These are phyloP conservation scores for Strobilomyces dryophilus DNA, from an alignment of 768 basidiomycete genomes.

Conservation along the genomic window DNA sequence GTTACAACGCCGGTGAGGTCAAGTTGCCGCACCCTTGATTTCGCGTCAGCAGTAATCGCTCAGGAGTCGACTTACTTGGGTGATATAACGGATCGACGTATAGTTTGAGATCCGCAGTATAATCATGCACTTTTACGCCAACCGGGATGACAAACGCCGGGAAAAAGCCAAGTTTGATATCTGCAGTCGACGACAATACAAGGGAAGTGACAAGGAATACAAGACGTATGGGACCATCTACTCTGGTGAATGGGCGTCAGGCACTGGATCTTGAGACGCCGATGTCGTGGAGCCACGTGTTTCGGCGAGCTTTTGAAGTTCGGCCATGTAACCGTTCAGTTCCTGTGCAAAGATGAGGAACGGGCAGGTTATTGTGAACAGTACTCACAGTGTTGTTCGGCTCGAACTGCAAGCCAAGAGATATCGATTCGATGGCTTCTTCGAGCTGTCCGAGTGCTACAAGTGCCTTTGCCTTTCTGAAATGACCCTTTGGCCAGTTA, in stretches of 20 bases:
- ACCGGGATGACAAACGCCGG: background rate
- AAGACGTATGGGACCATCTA: slow-evolving; percentile 8
- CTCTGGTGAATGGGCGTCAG: slow-evolving; percentile 2
- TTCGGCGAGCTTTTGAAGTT: slow-evolving; percentile 25
- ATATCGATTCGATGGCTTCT: slow-evolving; percentile 80
- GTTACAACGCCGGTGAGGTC: background rate
- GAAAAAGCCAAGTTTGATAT: background rate
- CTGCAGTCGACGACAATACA: slow-evolving; percentile 4
- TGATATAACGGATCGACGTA: background rate
- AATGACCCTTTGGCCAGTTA: slow-evolving; percentile 95
- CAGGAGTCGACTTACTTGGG: background rate
- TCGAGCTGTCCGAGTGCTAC: slow-evolving; percentile 60
- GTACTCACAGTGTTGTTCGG: slow-evolving; percentile 52
- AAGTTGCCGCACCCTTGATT: background rate
- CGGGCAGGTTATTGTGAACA: background rate
- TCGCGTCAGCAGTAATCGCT: background rate
- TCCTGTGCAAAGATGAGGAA: slow-evolving; percentile 23
- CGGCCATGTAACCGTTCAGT: slow-evolving; percentile 30
- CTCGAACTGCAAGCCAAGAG: slow-evolving; percentile 84
- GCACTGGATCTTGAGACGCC: background rate
- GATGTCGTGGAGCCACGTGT: slow-evolving; percentile 3
- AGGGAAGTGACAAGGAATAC: background rate
- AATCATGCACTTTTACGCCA: background rate
- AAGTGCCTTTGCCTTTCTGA: slow-evolving; percentile 88
- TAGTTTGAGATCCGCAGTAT: background rate